Conservation (phyloP, 495 filamentous ascomycete genomes). For the Talaromyces stipitatus region DNA sequence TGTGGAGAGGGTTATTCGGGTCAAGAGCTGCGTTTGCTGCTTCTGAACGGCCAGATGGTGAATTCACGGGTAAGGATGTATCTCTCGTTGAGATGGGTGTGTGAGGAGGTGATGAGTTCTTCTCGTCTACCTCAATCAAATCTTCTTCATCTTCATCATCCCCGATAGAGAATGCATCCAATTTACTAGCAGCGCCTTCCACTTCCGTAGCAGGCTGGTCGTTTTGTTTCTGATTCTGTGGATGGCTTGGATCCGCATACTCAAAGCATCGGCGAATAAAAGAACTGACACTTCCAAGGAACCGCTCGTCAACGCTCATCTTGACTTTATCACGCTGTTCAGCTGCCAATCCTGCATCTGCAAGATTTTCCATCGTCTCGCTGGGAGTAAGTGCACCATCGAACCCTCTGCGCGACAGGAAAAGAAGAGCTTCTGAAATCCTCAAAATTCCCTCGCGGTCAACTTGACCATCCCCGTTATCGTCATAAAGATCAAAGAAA, state of each 20-base stretch:
- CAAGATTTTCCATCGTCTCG: conserved; percentile 28
- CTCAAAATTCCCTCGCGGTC: conserved; percentile 92
- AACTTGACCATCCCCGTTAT: conserved; percentile 84
- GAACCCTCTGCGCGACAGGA: conserved; percentile 82
- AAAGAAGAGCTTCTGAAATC: conserved; percentile 90
- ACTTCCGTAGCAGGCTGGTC: conserved; percentile 1
- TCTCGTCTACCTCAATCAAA: conserved; percentile 51
- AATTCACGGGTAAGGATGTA: conserved; percentile 7
- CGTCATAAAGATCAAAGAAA: conserved; percentile 96
- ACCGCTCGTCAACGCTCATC: conserved; percentile 62
- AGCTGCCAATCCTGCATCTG: conserved; percentile 9
- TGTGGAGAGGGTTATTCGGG: conserved; percentile 84
- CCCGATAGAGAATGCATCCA: conserved; percentile 68
- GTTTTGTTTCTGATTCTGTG: conserved; percentile 40
- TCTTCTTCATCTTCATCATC: conserved; percentile 62
- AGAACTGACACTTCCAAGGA: conserved; percentile 83
- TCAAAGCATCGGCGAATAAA: conserved; percentile 97
- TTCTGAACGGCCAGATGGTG: conserved; percentile 20
- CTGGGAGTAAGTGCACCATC: conserved; percentile 57
- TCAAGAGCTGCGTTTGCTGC: conserved; percentile 83
- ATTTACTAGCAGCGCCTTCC: conserved; percentile 31
- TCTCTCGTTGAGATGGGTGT: conserved; percentile 12
- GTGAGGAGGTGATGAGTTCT: conserved; percentile 16
- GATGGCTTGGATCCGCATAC: conserved; percentile 90
- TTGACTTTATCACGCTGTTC: conserved; percentile 23